phyloP scores from a whole-genome alignment of 257 asterid genomes.

The Solanum virginianum region DNA sequence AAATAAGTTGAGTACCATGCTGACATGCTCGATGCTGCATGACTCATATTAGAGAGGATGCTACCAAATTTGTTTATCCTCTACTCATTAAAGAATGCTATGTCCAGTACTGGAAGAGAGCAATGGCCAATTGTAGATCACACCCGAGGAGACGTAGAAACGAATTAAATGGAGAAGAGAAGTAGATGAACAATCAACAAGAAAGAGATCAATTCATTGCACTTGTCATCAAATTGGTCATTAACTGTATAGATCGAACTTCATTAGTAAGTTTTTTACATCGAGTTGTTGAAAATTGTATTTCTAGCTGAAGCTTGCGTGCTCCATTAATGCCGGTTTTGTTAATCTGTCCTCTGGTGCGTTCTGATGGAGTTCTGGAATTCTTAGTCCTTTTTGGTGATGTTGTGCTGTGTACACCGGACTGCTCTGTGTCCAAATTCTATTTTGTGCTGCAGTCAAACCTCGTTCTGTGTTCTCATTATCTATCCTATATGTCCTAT shows the following conservation, averaged over 20 bases:
- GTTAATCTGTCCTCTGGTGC: not conserved
- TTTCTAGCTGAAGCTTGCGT: not conserved
- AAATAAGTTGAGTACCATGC: not conserved
- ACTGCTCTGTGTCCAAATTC: too few relatives aligned
- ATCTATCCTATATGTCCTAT: too few relatives aligned
- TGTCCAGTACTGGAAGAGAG: not conserved
- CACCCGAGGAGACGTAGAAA: not conserved
- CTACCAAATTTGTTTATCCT: not conserved
- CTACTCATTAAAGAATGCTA: not conserved
- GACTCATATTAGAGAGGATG: not conserved
- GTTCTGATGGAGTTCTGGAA: not conserved
- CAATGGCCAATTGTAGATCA: not conserved
- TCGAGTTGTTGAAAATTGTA: not conserved
- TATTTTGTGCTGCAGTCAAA: too few relatives aligned
- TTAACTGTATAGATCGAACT: not conserved
- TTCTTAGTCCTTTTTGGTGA: not conserved
- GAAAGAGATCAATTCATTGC: not conserved
- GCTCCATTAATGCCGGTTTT: not conserved
- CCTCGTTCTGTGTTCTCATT: too few relatives aligned
- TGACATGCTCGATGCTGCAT: not conserved
- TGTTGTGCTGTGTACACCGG: not conserved
- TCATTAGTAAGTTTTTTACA: not conserved
- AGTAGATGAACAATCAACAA: not conserved
- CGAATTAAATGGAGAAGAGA: not conserved
- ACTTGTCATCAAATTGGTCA: not conserved